phyloP scores from a whole-genome alignment of 148 eudicot species.

The Polygonum aviculare region DNA sequence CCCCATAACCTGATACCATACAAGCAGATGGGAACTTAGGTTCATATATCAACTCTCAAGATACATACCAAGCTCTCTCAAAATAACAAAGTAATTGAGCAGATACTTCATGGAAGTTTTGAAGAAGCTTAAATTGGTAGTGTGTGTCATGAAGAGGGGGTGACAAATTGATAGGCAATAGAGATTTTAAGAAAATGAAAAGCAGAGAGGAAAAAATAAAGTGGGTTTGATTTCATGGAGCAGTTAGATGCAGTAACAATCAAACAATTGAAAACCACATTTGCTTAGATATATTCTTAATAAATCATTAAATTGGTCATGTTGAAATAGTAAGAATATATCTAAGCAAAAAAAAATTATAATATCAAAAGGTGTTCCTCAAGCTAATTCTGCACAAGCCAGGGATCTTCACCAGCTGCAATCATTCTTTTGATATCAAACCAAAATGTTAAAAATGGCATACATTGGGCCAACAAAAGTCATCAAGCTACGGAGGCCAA shows the following conservation, averaged over 20 bases:
- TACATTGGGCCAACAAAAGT: slow-evolving; percentile 1
- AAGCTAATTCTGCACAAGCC: background rate
- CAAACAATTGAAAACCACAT: background rate
- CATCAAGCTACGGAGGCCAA: slow-evolving; percentile 9
- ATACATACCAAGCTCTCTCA: background rate
- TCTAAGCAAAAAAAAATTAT: background rate
- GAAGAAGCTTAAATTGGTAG: background rate
- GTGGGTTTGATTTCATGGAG: background rate
- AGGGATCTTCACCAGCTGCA: background rate
- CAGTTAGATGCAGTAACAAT: background rate
- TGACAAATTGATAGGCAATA: background rate
- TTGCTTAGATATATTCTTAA: no score
- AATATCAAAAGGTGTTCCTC: background rate
- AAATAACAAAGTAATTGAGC: background rate
- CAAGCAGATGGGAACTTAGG: background rate
- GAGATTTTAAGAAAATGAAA: background rate
- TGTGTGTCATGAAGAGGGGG: background rate
- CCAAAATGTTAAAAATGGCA: background rate
- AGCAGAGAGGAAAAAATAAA: background rate
- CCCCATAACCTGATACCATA: slow-evolving; percentile 75
- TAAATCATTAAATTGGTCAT: background rate
- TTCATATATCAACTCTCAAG: background rate
- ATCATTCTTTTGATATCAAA: slow-evolving; percentile 3
- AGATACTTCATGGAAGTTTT: background rate
- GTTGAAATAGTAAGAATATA: background rate